phyloP scores from a whole-genome alignment of 2,329 filamentous ascomycete species.

The Dryadomyces quercus-mongolicae region DNA sequence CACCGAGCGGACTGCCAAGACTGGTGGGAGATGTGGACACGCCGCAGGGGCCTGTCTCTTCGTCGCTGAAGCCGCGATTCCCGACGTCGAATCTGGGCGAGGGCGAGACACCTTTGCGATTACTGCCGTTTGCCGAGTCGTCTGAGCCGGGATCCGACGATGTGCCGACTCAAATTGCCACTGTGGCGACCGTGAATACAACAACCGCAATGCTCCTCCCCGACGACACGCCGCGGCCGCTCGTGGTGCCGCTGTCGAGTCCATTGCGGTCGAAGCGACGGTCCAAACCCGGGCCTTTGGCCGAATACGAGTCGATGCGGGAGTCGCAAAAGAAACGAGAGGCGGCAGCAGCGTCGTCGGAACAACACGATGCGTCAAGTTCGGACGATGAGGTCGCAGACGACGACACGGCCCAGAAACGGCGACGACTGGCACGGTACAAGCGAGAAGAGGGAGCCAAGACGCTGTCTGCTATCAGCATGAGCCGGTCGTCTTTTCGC shows the following conservation, averaged over 20 bases:
- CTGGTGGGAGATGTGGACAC: background rate
- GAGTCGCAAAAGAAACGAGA: slow-evolving; percentile 30
- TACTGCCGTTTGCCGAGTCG: slow-evolving; percentile 1
- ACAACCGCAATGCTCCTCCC: too few relatives aligned
- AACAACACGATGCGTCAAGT: background rate
- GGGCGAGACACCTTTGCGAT: background rate
- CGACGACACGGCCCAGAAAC: slow-evolving; percentile 22
- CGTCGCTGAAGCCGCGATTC: slow-evolving; percentile 35
- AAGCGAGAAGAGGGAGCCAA: slow-evolving; percentile 28
- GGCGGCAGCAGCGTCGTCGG: slow-evolving; percentile 2
- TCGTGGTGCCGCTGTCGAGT: background rate
- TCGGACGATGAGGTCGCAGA: slow-evolving; percentile 17
- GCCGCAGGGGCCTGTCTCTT: slow-evolving; percentile 20
- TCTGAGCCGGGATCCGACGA: slow-evolving; percentile 3
- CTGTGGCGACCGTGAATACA: background rate
- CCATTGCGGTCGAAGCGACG: background rate
- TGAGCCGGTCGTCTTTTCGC: slow-evolving; percentile 19
- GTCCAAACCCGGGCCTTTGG: slow-evolving; percentile 20
- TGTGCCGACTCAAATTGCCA: background rate
- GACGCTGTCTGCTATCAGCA: slow-evolving; percentile 28
- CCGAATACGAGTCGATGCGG: slow-evolving; percentile 32
- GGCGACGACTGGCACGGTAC: slow-evolving; percentile 23
- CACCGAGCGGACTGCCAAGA: slow-evolving; percentile 23
- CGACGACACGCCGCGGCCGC: background rate
- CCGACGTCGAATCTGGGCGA: background rate